phyloP scores from a whole-genome alignment of 495 filamentous ascomycete species.

The Penicillium diatomitis region DNA sequence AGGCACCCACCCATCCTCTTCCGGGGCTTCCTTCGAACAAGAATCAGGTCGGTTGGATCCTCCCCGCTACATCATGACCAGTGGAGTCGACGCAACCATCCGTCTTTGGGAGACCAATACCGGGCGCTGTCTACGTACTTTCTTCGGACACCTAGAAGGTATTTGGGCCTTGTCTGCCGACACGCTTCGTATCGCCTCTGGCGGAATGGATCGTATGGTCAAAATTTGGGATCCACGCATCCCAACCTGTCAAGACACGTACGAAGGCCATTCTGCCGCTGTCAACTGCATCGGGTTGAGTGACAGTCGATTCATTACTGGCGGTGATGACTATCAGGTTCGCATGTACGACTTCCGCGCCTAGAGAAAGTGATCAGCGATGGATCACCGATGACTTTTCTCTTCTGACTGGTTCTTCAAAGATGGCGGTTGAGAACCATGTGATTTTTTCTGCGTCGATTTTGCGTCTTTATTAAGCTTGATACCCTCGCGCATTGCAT shows the following conservation, averaged over 20 bases:
- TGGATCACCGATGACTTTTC: too few relatives aligned
- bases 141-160: slow-evolving; percentile 94
- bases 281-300: slow-evolving; percentile 90
- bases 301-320: slow-evolving; percentile 78
- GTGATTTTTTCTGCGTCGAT: too few relatives aligned
- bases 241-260: slow-evolving; percentile 84
- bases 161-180: slow-evolving; percentile 94
- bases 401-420: too few relatives aligned
- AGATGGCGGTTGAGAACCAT: too few relatives aligned
- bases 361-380: slow-evolving; percentile 2
- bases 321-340: slow-evolving; percentile 87
- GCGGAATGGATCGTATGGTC: slow-evolving; percentile 87
- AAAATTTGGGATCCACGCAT: slow-evolving; percentile 94
- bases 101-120: slow-evolving; percentile 86
- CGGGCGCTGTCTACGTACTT: slow-evolving; percentile 74
- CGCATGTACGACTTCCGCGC: slow-evolving; percentile 76
- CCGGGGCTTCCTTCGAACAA: slow-evolving; percentile 48
- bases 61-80: slow-evolving; percentile 84
- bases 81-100: slow-evolving; percentile 81
- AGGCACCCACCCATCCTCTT: slow-evolving; percentile 41
- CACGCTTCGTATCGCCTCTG: slow-evolving; percentile 77
- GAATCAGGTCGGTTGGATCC: slow-evolving; percentile 58
- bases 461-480: too few relatives aligned
- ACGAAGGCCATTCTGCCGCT: slow-evolving; percentile 78
- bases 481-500: too few relatives aligned